Percentiles rank a stretch among this genome's conserved stretches.
These are phyloP conservation scores for Lachancea thermotolerans DNA, from an alignment of 805 yeast species.

Conservation along the genomic window DNA sequence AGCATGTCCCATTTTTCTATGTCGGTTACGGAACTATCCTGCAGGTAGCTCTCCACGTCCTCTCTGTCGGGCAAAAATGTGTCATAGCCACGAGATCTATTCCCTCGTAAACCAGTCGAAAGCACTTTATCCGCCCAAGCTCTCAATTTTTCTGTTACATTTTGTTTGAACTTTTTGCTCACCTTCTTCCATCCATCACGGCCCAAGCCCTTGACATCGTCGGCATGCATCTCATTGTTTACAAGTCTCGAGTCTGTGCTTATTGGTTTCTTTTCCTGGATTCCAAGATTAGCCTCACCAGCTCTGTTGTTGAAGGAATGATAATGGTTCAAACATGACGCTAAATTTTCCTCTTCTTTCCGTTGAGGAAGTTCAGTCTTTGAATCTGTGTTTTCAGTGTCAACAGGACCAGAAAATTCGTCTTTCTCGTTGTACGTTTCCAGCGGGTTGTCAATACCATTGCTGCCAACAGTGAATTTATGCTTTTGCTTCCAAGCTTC, in stretches of 20 bases:
- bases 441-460: slow-evolving; percentile 7
- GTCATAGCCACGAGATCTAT: slow-evolving; percentile 23
- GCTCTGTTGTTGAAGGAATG: slow-evolving; percentile 82
- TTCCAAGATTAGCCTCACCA: slow-evolving; percentile 79
- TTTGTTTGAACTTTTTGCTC: slow-evolving; percentile 42
- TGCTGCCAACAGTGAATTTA: slow-evolving; percentile 29
- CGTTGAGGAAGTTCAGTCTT: slow-evolving; percentile 12
- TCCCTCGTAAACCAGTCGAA: slow-evolving; percentile 30
- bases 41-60: slow-evolving; percentile 50
- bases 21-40: slow-evolving; percentile 40
- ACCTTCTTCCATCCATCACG: slow-evolving; percentile 49
- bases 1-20: slow-evolving; percentile 63
- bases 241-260: slow-evolving; percentile 79
- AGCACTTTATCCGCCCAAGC: slow-evolving; percentile 47
- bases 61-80: slow-evolving; percentile 49
- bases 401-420: slow-evolving; percentile 14
- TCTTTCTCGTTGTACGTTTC: slow-evolving; percentile 3
- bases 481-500: slow-evolving; percentile 42
- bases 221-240: slow-evolving; percentile 53
- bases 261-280: slow-evolving; percentile 72
- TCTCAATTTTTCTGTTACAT: slow-evolving; percentile 48
- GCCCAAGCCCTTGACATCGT: slow-evolving; percentile 76
- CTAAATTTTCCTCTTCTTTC: background rate
- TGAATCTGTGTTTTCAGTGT: slow-evolving; percentile 16
- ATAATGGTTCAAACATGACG: slow-evolving; percentile 11